phyloP scores from a whole-genome alignment of 352 stramenopile species.

The Globisporangium iwayamae region DNA sequence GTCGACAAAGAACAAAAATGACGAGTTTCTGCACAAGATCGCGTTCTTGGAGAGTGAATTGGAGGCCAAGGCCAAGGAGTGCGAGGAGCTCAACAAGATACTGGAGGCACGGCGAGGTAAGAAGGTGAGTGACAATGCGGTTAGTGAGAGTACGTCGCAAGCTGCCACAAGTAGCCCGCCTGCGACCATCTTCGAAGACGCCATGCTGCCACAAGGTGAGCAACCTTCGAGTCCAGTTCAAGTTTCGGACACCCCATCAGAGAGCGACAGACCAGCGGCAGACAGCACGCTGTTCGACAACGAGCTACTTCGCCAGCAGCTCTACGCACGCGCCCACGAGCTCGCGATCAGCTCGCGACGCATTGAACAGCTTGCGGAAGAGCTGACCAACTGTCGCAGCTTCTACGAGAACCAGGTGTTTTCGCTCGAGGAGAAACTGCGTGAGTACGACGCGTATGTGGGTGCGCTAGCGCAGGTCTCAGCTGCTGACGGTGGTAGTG shows the following conservation, averaged over 20 bases:
- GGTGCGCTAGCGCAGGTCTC: constrained; percentile 34
- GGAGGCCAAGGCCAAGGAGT: constrained; percentile 43
- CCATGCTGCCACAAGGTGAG: constrained; percentile 2
- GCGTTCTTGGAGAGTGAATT: constrained; percentile 50
- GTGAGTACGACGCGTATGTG: constrained; percentile 47
- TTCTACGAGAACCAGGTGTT: constrained; percentile 56
- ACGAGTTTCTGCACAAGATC: constrained; percentile 51
- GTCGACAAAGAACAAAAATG: constrained; percentile 34
- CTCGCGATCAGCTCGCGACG: constrained; percentile 37
- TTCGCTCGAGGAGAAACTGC: constrained; percentile 39
- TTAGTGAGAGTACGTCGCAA: not conserved
- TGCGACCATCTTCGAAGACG: constrained; percentile 10
- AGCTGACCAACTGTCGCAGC: constrained; percentile 44
- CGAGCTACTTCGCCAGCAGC: constrained; percentile 53
- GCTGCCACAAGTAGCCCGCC: not conserved
- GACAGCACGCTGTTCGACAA: constrained; percentile 34
- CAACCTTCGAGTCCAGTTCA: not conserved
- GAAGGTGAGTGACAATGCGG: not conserved
- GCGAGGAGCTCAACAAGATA: constrained; percentile 40
- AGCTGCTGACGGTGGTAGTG: constrained; percentile 20
- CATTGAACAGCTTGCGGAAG: constrained; percentile 40
- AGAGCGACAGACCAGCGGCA: not conserved
- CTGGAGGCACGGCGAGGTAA: constrained; percentile 19
- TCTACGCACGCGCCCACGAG: constrained; percentile 44
- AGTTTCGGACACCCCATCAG: constrained; percentile 3